A percentile compares a stretch with the other conserved stretches of the same genome.
phyloP scores from a whole-genome alignment of 1,139 yeast genomes.

The Lodderomyces metapsilosis region DNA sequence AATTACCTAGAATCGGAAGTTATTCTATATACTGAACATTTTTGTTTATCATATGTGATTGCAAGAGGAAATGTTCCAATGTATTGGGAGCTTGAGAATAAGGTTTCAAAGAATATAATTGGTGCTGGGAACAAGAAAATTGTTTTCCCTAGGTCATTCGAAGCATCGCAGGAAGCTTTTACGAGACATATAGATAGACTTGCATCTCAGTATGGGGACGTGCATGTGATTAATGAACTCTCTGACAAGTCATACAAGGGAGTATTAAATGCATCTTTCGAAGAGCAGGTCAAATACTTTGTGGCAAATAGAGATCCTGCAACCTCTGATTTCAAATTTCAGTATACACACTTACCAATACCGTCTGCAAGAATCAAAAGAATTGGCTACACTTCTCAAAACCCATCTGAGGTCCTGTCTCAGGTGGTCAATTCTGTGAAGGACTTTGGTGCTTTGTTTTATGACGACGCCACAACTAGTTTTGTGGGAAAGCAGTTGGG shows the following conservation, averaged over 20 bases:
- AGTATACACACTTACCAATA: conserved; percentile 34
- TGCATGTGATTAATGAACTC: conserved; percentile 57
- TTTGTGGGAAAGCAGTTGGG: conserved; percentile 70
- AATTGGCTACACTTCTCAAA: conserved; percentile 34
- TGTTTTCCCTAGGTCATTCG: conserved; percentile 56
- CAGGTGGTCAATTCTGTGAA: conserved; percentile 47
- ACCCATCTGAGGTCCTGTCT: conserved; percentile 39
- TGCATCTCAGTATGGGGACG: conserved; percentile 59
- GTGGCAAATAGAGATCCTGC: conserved; percentile 16
- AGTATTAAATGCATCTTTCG: conserved; percentile 28
- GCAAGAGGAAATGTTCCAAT: conserved; percentile 70
- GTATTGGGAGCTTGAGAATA: conserved; percentile 58
- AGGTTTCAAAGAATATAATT: conserved; percentile 31
- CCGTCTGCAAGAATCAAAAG: conserved; percentile 34
- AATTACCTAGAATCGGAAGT: conserved; percentile 68
- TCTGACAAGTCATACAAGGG: conserved; percentile 39
- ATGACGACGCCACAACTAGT: conserved; percentile 45
- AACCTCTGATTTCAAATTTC: conserved; percentile 19
- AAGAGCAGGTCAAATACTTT: conserved; percentile 31
- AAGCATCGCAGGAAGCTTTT: conserved; percentile 65
- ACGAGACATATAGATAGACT: conserved; percentile 60
- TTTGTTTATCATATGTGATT: conserved; percentile 57
- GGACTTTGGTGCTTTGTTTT: conserved; percentile 66
- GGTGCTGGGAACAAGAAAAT: conserved; percentile 48
- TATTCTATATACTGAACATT: conserved; percentile 51